Conservation (phyloP, 169 alveolate species). For the Neospora caninum region DNA sequence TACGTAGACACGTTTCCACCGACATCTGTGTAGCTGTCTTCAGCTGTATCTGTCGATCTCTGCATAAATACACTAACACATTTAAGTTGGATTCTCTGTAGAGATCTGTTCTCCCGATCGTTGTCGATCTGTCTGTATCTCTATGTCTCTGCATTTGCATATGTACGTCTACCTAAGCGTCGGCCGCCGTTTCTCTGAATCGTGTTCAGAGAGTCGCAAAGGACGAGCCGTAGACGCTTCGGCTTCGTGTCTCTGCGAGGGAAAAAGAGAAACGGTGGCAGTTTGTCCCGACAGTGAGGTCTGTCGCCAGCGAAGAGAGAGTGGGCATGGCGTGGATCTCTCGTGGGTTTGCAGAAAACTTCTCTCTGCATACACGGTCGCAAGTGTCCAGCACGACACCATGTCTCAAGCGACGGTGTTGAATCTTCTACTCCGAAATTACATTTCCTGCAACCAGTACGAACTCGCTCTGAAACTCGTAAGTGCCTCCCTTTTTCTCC, state of each 20-base stretch:
- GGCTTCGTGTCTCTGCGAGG: too few relatives aligned
- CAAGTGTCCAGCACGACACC: slow-evolving; percentile 52
- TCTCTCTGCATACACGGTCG: slow-evolving; percentile 61
- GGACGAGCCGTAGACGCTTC: too few relatives aligned
- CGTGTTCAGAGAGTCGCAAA: too few relatives aligned
- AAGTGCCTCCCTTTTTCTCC: neutral
- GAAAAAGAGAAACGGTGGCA: too few relatives aligned
- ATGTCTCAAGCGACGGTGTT: slow-evolving; percentile 65
- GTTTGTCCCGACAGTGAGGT: too few relatives aligned
- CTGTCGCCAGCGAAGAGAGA: too few relatives aligned
- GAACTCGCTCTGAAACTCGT: slow-evolving; percentile 69
- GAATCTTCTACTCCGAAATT: slow-evolving; percentile 63
- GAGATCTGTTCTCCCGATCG: too few relatives aligned
- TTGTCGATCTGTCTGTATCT: too few relatives aligned
- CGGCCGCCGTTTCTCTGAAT: neutral
- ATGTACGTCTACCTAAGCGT: neutral
- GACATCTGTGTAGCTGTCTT: too few relatives aligned
- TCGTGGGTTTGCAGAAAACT: slow-evolving; percentile 26
- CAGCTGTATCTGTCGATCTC: neutral
- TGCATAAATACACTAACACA: too few relatives aligned
- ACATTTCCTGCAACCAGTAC: slow-evolving; percentile 37
- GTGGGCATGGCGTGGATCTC: neutral
- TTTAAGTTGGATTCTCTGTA: too few relatives aligned
- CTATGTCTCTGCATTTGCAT: neutral
- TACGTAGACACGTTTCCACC: too few relatives aligned